phyloP scores from a whole-genome alignment of 108 stramenopile genomes.

The Epithemia pelagica region DNA sequence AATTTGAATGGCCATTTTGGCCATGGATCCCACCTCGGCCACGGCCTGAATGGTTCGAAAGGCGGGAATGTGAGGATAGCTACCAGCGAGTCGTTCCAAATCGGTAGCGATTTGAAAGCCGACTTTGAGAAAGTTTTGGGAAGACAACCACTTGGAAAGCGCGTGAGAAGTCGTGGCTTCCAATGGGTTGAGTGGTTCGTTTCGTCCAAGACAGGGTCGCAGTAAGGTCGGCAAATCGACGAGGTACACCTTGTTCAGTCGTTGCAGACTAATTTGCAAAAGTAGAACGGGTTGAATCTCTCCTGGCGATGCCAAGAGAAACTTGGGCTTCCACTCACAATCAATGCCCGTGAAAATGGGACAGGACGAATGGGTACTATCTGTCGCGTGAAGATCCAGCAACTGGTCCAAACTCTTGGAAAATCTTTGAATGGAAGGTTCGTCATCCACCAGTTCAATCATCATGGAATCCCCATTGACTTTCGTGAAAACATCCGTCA shows the following conservation, averaged over 20 bases:
- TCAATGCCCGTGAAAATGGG: too few relatives aligned
- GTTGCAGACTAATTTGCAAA: too few relatives aligned
- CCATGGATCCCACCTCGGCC: constrained; percentile 9
- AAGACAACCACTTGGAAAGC: constrained; percentile 16
- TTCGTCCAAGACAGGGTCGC: too few relatives aligned
- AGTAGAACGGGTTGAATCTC: too few relatives aligned
- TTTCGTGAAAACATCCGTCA: not conserved
- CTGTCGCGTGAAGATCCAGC: constrained; percentile 3
- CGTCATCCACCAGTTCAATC: constrained; percentile 7
- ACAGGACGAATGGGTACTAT: too few relatives aligned
- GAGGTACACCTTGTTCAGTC: too few relatives aligned
- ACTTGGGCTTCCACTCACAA: too few relatives aligned
- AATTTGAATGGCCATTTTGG: not conserved
- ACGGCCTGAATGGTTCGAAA: constrained; percentile 20
- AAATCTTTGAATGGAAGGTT: constrained; percentile 7
- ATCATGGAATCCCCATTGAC: constrained; percentile 2
- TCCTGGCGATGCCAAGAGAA: too few relatives aligned
- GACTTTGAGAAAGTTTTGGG: constrained; percentile 15
- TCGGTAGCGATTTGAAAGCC: constrained; percentile 11
- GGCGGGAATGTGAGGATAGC: constrained; percentile 3
- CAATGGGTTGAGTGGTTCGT: not conserved
- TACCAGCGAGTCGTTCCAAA: constrained; percentile 10
- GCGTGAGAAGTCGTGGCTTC: not conserved
- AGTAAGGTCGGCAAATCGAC: too few relatives aligned
- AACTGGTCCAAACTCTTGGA: constrained; percentile 1